These are phyloP conservation scores for Lanmaoa rubissima DNA, from an alignment of 768 basidiomycete genomes.

Conservation along the genomic window DNA sequence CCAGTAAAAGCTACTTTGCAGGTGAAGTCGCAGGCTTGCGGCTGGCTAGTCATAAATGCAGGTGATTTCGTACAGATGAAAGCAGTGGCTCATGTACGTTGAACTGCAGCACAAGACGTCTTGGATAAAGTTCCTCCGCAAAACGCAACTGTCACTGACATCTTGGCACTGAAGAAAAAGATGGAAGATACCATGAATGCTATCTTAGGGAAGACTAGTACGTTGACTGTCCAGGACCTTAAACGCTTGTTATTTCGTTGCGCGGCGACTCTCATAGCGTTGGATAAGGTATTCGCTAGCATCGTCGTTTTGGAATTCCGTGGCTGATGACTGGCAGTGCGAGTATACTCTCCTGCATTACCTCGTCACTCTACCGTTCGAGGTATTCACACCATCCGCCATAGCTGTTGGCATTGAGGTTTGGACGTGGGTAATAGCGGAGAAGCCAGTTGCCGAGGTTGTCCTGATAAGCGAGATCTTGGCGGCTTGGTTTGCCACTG, in stretches of 20 bases:
- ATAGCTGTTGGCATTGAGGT: constrained; percentile 87
- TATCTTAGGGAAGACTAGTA: constrained; percentile 68
- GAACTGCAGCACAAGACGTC: constrained; percentile 48
- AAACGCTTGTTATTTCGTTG: constrained; percentile 85
- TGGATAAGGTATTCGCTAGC: constrained; percentile 48
- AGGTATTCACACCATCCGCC: constrained; percentile 82
- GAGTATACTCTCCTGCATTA: constrained; percentile 86
- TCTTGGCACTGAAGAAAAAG: constrained; percentile 64
- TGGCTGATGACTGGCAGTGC: constrained; percentile 48
- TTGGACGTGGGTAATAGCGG: constrained; percentile 95
- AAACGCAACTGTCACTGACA: constrained; percentile 56
- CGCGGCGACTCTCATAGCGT: constrained; percentile 74
- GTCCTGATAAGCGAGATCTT: constrained; percentile 82
- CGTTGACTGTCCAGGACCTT: constrained; percentile 78
- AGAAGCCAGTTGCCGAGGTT: constrained; percentile 79
- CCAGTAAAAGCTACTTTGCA: constrained; percentile 85
- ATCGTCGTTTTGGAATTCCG: background rate
- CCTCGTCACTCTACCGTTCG: constrained; percentile 84
- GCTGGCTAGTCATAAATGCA: constrained; percentile 64
- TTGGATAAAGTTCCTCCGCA: constrained; percentile 62
- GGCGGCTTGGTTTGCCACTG: constrained; percentile 83
- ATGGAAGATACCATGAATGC: constrained; percentile 65
- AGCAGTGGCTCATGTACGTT: background rate
- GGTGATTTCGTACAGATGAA: constrained; percentile 12
- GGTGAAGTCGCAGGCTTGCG: constrained; percentile 85